Evolutionary conservation across 768 basidiomycete species (phyloP).

Genomic region (Phaeolepiota aurea): DNA sequence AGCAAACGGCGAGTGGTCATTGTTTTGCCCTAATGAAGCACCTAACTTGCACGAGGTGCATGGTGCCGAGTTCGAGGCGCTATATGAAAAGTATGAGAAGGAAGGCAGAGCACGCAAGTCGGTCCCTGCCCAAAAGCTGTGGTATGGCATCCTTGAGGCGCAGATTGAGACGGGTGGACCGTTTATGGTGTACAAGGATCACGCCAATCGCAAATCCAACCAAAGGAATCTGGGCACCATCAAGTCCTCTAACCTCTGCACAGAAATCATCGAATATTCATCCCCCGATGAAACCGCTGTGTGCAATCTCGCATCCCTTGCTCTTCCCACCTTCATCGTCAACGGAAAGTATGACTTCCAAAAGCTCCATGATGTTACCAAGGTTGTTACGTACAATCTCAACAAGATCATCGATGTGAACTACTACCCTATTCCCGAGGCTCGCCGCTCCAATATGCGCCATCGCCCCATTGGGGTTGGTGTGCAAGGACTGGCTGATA

Average conservation of each 20-base stretch:
- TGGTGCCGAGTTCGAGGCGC: conserved; percentile 80
- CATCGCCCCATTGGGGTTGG: conserved; percentile 97
- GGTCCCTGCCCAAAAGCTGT: conserved; percentile 92
- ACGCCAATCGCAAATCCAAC: conserved; percentile 93
- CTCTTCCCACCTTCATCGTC: conserved; percentile 85
- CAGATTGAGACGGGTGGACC: conserved; percentile 99
- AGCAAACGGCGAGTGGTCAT: conserved; percentile 79
- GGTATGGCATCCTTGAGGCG: conserved; percentile 94
- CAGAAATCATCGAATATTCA: conserved; percentile 98
- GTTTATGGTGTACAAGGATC: conserved; percentile 98
- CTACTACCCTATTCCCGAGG: conserved; percentile 91
- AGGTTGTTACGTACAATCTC: conserved; percentile 88
- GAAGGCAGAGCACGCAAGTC: conserved; percentile 82
- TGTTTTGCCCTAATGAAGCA: conserved; percentile 98
- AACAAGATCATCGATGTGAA: conserved; percentile 93
- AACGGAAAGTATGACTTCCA: conserved; percentile 87
- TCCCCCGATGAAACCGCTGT: conserved; percentile 96
- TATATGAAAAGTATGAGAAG: conserved; percentile 82
- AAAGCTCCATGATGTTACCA: conserved; percentile 88
- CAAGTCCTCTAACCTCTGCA: conserved; percentile 98
- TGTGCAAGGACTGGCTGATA: conserved; percentile 95
- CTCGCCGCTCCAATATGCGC: conserved; percentile 89
- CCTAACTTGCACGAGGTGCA: conserved; percentile 84
- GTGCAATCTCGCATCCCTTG: conserved; percentile 96
- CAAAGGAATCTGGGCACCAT: conserved; percentile 98